Percentiles rank a stretch among this genome's conserved stretches.
These are phyloP conservation scores for Carallia pectinifolia DNA, from an alignment of 345 rosid genomes.

Conservation along the genomic window DNA sequence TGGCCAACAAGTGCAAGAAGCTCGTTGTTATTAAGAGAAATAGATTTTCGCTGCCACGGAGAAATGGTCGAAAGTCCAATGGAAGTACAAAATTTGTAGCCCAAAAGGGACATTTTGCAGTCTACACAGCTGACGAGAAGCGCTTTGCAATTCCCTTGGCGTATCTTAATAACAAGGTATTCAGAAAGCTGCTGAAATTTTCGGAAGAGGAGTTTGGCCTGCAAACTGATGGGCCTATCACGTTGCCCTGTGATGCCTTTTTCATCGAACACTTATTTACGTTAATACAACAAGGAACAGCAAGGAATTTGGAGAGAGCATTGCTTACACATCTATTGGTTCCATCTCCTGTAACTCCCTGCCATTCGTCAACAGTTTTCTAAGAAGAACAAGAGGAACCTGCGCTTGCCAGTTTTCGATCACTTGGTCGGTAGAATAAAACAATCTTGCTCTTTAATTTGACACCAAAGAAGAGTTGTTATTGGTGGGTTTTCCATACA, in stretches of 20 bases:
- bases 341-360: too few relatives aligned
- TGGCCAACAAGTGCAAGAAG: slow-evolving; percentile 11
- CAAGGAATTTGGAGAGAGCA: background rate
- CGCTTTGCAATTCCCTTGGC: slow-evolving; percentile 11
- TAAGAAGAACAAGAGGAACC: too few relatives aligned
- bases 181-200: slow-evolving; percentile 8
- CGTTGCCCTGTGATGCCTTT: slow-evolving; percentile 13
- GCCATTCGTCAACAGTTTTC: too few relatives aligned
- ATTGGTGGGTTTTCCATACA: too few relatives aligned
- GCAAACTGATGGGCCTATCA: slow-evolving; percentile 10
- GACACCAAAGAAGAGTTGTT: too few relatives aligned
- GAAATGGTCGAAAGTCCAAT: background rate
- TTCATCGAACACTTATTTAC: slow-evolving; percentile 1
- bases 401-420: too few relatives aligned
- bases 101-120: slow-evolving; percentile 12
- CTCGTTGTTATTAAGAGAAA: background rate
- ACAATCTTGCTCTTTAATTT: too few relatives aligned
- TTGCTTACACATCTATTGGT: background rate
- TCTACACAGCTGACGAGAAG: slow-evolving; percentile 5
- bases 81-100: background rate
- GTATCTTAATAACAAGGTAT: slow-evolving; percentile 1
- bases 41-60: background rate
- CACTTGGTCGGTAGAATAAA: too few relatives aligned
- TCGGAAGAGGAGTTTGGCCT: slow-evolving; percentile 20
- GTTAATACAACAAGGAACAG: background rate